A percentile compares a stretch with the other conserved stretches of the same genome.
phyloP scores from a whole-genome alignment of 1,139 yeast species.

The Trichomonascaceae sp. region DNA sequence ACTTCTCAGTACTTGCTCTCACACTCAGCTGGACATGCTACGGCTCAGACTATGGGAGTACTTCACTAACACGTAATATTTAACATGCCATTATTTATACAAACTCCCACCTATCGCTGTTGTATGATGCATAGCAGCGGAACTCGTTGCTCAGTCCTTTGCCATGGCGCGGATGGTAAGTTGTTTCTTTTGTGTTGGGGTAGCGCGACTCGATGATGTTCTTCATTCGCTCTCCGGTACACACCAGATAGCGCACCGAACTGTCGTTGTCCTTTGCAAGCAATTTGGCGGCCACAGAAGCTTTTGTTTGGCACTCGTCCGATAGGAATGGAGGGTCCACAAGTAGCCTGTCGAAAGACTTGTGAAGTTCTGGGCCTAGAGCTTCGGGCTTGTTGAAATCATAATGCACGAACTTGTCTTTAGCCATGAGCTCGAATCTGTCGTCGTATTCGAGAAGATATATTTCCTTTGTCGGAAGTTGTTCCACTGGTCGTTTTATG shows the following conservation, averaged over 20 bases:
- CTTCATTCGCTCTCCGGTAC: constrained; percentile 84
- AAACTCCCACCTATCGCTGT: constrained; percentile 39
- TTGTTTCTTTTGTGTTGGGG: constrained; percentile 51
- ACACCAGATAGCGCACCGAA: constrained; percentile 42
- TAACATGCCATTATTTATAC: too few species aligned
- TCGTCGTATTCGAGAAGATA: constrained; percentile 68
- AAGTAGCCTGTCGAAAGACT: constrained; percentile 59
- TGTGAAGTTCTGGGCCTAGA: constrained; percentile 43
- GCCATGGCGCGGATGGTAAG: constrained; percentile 65
- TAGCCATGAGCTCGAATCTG: constrained; percentile 63
- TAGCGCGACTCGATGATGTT: constrained; percentile 45
- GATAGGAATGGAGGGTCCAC: constrained; percentile 86
- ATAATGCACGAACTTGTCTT: constrained; percentile 51
- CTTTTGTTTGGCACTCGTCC: constrained; percentile 63
- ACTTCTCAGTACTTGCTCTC: too few species aligned
- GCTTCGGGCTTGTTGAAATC: constrained; percentile 61
- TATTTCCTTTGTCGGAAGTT: constrained; percentile 33
- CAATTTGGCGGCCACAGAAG: constrained; percentile 54
- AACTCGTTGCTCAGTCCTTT: constrained; percentile 83
- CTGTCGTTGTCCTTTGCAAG: constrained; percentile 31
- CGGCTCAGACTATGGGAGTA: too few species aligned
- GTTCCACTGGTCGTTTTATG: constrained; percentile 26
- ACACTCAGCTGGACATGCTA: too few species aligned
- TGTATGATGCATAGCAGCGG: constrained; percentile 70
- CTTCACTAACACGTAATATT: too few species aligned